Evolutionary conservation across 192 early-diverging fungal genomes (phyloP).

Genomic region (Umbelopsis sp.): DNA sequence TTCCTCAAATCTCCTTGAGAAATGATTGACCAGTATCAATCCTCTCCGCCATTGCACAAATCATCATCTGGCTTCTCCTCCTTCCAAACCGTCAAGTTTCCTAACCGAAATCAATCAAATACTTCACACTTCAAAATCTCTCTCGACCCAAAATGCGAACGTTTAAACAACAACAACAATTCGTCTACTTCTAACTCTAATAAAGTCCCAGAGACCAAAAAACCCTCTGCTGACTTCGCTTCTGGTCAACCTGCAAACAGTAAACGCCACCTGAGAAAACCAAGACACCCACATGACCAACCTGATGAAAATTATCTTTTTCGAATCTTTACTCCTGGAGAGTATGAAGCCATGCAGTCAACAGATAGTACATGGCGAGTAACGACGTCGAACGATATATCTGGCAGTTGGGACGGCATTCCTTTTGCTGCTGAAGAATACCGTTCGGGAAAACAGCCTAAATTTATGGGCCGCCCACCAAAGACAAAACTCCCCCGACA

Average conservation of each 20-base stretch:
- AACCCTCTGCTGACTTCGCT: no score
- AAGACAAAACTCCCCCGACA: conserved; percentile 22
- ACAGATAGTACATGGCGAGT: conserved; percentile 22
- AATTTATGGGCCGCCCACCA: conserved; percentile 24
- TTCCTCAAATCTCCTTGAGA: conserved; percentile 18
- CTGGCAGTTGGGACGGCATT: conserved; percentile 1
- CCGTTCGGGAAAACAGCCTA: conserved; percentile 2
- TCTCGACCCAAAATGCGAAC: conserved; percentile 13
- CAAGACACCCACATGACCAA: conserved; percentile 20
- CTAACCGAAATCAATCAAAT: neutral
- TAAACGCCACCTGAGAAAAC: conserved; percentile 20
- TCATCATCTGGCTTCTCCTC: conserved; percentile 3
- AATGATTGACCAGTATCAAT: conserved; percentile 14
- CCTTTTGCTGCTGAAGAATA: conserved; percentile 20
- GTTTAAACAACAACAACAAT: neutral
- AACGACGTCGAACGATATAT: conserved; percentile 25
- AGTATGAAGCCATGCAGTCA: conserved; percentile 24
- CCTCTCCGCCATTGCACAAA: conserved; percentile 10
- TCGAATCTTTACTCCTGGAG: conserved; percentile 25
- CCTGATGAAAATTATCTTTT: conserved; percentile 20
- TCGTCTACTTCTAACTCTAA: neutral
- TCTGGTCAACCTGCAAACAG: neutral
- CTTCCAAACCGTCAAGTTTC: conserved; percentile 13
- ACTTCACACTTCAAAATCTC: conserved; percentile 11
- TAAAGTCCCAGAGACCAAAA: neutral